Percentiles rank a stretch among this genome's conserved stretches.
Conservation (phyloP, 2,329 filamentous ascomycete species). For the Juglanconis sp. region DNA sequence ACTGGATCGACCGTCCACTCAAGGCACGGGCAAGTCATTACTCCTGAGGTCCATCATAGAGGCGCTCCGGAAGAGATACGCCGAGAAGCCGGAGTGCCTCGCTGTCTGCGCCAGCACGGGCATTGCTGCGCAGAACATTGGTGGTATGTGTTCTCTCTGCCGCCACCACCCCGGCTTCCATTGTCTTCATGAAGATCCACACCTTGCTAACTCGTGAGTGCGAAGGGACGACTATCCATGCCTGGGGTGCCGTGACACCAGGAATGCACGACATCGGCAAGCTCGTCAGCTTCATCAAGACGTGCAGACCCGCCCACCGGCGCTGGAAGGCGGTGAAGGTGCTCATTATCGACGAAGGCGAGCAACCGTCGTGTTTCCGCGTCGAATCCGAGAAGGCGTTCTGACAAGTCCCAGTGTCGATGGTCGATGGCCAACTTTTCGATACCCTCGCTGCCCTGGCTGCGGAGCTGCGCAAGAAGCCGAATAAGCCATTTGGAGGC, state of each 20-base stretch:
- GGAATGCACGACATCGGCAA: conserved; percentile 69
- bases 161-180: too few species aligned
- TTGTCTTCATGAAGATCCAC: too few species aligned
- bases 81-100: conserved; percentile 60
- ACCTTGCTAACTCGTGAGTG: neutral
- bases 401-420: conserved; percentile 51
- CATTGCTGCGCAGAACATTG: conserved; percentile 72
- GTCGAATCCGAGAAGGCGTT: neutral
- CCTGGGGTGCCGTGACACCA: conserved; percentile 70
- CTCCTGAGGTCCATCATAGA: conserved; percentile 69
- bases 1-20: neutral
- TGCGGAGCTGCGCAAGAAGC: conserved; percentile 62
- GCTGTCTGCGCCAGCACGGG: conserved; percentile 75
- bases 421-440: conserved; percentile 75
- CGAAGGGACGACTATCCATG: conserved; percentile 61
- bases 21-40: conserved; percentile 73
- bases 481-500: conserved; percentile 66
- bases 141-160: conserved; percentile 40
- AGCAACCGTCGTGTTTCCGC: neutral
- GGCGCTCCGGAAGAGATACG: conserved; percentile 60
- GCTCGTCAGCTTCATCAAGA: conserved; percentile 69
- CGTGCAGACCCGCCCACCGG: conserved; percentile 64
- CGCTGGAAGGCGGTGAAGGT: conserved; percentile 71
- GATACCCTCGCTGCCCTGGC: conserved; percentile 73
- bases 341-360: conserved; percentile 64